Evolutionary conservation across 495 filamentous ascomycete genomes (phyloP).

Genomic region (Parathielavia hyrcaniae): DNA sequence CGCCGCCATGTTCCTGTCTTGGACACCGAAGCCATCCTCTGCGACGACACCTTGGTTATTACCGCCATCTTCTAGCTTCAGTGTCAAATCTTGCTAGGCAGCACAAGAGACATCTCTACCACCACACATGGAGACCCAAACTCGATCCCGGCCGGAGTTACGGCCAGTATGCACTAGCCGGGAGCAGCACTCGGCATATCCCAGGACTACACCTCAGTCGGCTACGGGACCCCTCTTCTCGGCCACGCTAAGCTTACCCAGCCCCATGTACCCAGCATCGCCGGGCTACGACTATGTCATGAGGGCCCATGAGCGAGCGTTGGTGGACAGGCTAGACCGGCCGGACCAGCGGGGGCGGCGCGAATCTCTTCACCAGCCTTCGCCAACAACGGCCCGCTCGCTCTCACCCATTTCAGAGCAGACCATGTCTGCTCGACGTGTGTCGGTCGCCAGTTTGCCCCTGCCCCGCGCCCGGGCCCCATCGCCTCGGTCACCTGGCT

Average conservation of each 20-base stretch:
- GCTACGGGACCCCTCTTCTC: conserved; percentile 27
- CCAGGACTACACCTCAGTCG: conserved; percentile 19
- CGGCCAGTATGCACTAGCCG: conserved; percentile 36
- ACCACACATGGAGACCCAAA: conserved; percentile 26
- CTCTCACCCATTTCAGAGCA: conserved; percentile 31
- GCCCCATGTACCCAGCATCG: conserved; percentile 35
- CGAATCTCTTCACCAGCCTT: conserved; percentile 12
- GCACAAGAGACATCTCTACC: neutral
- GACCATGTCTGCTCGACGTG: conserved; percentile 10
- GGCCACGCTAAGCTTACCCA: conserved; percentile 30
- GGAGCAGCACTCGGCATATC: conserved; percentile 16
- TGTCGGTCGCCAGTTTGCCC: conserved; percentile 16
- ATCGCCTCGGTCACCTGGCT: conserved; percentile 11
- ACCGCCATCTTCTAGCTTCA: neutral
- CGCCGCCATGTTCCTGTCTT: neutral
- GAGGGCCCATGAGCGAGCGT: conserved; percentile 37
- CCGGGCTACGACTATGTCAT: conserved; percentile 33
- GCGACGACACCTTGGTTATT: neutral
- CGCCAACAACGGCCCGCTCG: conserved; percentile 13
- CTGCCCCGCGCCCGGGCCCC: conserved; percentile 14
- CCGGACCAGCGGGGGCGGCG: conserved; percentile 31
- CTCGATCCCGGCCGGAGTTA: conserved; percentile 33
- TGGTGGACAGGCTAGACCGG: conserved; percentile 38
- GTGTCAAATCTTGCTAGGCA: neutral
- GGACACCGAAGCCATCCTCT: neutral